phyloP scores from a whole-genome alignment of 78 protist genomes.

The Polysphondylium violaceum region DNA sequence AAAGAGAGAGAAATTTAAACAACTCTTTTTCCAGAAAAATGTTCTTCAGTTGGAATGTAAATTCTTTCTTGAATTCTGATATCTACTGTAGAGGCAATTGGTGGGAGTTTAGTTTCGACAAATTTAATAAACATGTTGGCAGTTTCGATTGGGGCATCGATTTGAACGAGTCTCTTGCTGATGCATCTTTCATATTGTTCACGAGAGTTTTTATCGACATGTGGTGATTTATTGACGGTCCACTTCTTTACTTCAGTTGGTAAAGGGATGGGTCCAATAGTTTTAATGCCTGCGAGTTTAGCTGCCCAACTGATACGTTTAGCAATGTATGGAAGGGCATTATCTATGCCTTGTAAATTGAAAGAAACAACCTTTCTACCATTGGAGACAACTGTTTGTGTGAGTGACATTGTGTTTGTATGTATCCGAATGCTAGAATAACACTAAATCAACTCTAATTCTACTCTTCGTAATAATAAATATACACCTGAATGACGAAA shows the following conservation, averaged over 20 bases:
- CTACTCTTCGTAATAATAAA: not conserved
- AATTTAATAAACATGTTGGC: slow-evolving; percentile 64
- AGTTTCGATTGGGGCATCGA: slow-evolving; percentile 54
- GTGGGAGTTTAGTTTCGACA: slow-evolving; percentile 65
- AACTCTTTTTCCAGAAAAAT: slow-evolving; percentile 54
- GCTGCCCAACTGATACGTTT: slow-evolving; percentile 77
- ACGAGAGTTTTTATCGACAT: slow-evolving; percentile 64
- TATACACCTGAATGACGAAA: not conserved
- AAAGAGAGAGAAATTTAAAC: too few species aligned
- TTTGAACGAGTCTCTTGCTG: slow-evolving; percentile 53
- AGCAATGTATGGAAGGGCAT: slow-evolving; percentile 65
- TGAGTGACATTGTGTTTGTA: slow-evolving; percentile 12
- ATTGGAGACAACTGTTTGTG: slow-evolving; percentile 36
- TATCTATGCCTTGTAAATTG: slow-evolving; percentile 65
- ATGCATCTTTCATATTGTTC: slow-evolving; percentile 74
- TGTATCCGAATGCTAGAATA: not conserved
- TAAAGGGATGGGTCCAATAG: slow-evolving; percentile 55
- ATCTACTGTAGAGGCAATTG: slow-evolving; percentile 67
- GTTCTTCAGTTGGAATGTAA: slow-evolving; percentile 36
- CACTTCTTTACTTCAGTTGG: slow-evolving; percentile 35
- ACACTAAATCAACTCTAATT: not conserved
- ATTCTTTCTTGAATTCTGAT: slow-evolving; percentile 64
- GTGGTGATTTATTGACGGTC: slow-evolving; percentile 81
- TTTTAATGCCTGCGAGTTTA: slow-evolving; percentile 64
- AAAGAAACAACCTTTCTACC: slow-evolving; percentile 68